Evolutionary conservation across 2,329 filamentous ascomycete species (phyloP), one percentile per base, ranked within the genome.

Genomic region (Exophiala sp.): DNA sequence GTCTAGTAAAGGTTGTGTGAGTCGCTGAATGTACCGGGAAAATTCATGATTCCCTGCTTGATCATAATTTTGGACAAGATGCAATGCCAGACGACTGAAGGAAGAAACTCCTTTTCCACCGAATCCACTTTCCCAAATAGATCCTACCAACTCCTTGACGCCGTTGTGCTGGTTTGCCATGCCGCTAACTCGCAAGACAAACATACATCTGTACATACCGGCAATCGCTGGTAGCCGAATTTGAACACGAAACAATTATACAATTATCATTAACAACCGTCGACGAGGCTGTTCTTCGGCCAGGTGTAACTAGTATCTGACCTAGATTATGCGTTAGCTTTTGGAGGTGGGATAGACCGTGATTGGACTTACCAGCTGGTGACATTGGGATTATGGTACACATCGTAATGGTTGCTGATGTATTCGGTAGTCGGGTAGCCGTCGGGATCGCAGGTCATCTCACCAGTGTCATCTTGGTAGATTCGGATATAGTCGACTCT

Each of bases 401-500:
- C 77, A 52, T 78, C 74, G 1, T 76, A 75, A 63, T 89, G 85
- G 1, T 77, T 71, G 45, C 72, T 72, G 65, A 89, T 89, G 67
- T 89, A 89, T 1, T 76, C 65, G 0, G 85, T 88, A 0, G 86
- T 89, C 51, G 80, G 78, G 65, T 84, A 88, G 0, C 80, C 84
- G 0, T 75, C 73, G 2, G 86, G 86, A 69, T 89, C 86, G 67
- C 86, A 89, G 12, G 84, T 87, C 46, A 87, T 64, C 36, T 76
- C 76, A 62, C 78, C 74, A 10, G 76, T 72, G 48, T 80, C 77
- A 57, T 85, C 80, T 67, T 88, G 85, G 64, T 88, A 88, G 47
- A 88, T 85, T 11, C 86, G 80, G 50, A 89, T 76, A 65, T 87
- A 88, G 68, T 88, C 85, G 53, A 88, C 74, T 2, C 84, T 76